phyloP scores from a whole-genome alignment of 2,329 filamentous ascomycete genomes.

The Hawksworthiomyces lignivorus region DNA sequence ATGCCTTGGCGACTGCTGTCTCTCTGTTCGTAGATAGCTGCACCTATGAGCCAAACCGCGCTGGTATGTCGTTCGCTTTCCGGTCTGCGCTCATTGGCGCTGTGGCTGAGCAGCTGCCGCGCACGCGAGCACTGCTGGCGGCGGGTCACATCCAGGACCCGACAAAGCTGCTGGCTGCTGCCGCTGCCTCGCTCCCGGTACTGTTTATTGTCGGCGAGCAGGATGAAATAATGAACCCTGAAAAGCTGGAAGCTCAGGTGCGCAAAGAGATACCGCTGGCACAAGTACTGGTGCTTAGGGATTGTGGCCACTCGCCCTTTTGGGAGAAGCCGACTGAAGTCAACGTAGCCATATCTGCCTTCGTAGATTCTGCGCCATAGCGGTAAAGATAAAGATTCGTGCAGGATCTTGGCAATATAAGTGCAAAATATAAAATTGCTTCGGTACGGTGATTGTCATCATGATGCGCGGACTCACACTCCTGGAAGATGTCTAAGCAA shows the following conservation, averaged over 20 bases:
- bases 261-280: background rate
- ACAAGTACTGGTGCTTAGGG: background rate
- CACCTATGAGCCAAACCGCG: conserved; percentile 6
- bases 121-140: background rate
- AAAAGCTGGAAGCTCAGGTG: background rate
- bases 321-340: conserved; percentile 9
- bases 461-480: too few species aligned
- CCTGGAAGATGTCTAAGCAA: too few species aligned
- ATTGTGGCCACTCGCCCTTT: conserved; percentile 6
- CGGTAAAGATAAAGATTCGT: too few species aligned
- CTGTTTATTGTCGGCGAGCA: conserved; percentile 6
- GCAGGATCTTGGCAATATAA: too few species aligned
- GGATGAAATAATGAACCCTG: conserved; percentile 1
- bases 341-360: conserved; percentile 1
- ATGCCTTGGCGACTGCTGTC: background rate
- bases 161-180: background rate
- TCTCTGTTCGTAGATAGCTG: conserved; percentile 3
- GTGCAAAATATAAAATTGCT: too few species aligned
- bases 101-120: background rate
- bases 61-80: conserved; percentile 5
- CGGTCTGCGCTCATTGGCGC: conserved; percentile 2
- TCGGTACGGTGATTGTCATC: too few species aligned
- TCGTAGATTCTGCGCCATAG: conserved; percentile 5
- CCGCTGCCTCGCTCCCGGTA: background rate
- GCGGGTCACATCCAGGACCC: conserved; percentile 3